These are phyloP conservation scores for Mycena olivaceomarginata DNA, from an alignment of 768 basidiomycete genomes.

Conservation along the genomic window DNA sequence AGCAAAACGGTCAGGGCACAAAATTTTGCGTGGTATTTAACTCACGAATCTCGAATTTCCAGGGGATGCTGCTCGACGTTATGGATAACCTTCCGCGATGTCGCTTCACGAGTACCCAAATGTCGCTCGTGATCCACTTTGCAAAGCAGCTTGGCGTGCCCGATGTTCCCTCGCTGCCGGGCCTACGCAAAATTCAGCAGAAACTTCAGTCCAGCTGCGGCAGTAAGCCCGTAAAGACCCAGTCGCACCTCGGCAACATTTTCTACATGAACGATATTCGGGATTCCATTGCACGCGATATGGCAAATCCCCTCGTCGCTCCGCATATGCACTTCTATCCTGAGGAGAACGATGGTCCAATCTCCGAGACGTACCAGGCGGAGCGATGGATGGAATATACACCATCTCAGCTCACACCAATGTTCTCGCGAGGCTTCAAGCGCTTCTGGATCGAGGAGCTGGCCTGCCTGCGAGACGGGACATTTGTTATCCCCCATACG, in stretches of 20 bases:
- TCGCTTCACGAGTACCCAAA: no score
- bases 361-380: slow-evolving; percentile 42
- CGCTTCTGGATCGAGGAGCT: slow-evolving; percentile 44
- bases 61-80: no score
- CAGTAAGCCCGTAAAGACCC: not conserved
- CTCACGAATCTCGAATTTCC: no score
- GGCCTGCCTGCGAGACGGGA: slow-evolving; percentile 13
- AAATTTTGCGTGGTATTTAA: no score
- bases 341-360: slow-evolving; percentile 7
- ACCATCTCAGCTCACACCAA: slow-evolving; percentile 31
- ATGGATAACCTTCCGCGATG: no score
- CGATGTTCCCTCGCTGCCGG: not conserved
- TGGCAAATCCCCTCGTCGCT: slow-evolving; percentile 9
- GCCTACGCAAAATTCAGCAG: slow-evolving; percentile 6
- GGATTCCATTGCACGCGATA: not conserved
- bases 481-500: slow-evolving; percentile 16
- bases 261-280: no score
- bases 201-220: not conserved
- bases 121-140: not conserved
- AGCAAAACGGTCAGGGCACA: no score
- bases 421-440: slow-evolving; percentile 33
- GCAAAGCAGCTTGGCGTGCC: not conserved
- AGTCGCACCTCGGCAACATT: not conserved
- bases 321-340: no score
- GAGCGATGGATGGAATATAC: slow-evolving; percentile 31